Evolutionary conservation across 1,284 basidiomycete genomes (phyloP), one percentile per base, ranked within the genome.

Genomic region (Golubevia pallescens): DNA sequence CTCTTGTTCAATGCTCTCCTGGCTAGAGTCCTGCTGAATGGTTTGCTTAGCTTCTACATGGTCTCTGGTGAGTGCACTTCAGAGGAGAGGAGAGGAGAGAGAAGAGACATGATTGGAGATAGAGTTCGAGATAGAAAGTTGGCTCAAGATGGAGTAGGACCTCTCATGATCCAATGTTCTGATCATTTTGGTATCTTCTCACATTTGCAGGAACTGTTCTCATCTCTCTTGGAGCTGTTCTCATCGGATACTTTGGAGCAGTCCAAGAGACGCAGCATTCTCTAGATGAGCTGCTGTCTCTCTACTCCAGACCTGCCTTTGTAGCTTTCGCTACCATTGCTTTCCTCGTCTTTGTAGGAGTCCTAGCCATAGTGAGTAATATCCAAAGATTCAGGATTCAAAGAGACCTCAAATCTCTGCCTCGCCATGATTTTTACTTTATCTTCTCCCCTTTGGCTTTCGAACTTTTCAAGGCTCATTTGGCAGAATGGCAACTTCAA

Each of bases 1-100:
- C 90, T 98, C 38, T 89, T 97, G 23, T 97, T 93, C 93, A 98
- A 98, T 86, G 94, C 94, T 2, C 90, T 97, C 77, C 94, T 97
- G 74, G 94, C 95, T 8, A 89, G 91, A 28, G 84, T 96, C 60
- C 89, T 97, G 53, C 89, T 97, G 20, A 93, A 93, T 52, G 94
- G 96, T 81, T 88, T 91, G 20, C 93, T 97, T 86, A 93, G 93
- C 3, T 89, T 88, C 10, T 92, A 91, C 88, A 93, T 96, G 90
- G 87, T 94, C 61, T 86, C 93, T 10, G 95, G 81, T 71, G 58
- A 57, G 70, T 63, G n/a, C 20, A 1, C 16, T 38, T 38, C 3
- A 14, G 28, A 19, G 21, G 4, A 2, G 28, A 3, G 16, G 28
- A 24, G 57, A 24, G 10, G 34, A 38, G 34, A 38, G 34, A 38